Evolutionary conservation across 352 stramenopile species (phyloP).

Genomic region (Pythium biforme): DNA sequence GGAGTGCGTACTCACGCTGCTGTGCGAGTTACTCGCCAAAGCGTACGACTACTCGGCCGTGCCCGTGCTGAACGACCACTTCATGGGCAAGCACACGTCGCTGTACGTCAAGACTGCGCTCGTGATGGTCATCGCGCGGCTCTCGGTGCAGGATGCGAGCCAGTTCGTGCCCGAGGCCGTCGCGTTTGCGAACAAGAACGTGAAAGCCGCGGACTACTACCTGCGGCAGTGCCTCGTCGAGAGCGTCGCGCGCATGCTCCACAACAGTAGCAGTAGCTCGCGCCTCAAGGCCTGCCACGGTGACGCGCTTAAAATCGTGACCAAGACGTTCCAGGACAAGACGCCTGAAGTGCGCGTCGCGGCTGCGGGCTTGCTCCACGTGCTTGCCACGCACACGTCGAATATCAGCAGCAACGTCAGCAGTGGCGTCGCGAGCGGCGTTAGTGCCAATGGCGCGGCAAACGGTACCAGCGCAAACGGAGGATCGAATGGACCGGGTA

Average conservation of each 20-base stretch:
- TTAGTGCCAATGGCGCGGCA: background rate
- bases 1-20: slow-evolving; percentile 62
- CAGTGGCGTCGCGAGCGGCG: background rate
- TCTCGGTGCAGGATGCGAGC: slow-evolving; percentile 53
- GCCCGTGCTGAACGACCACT: slow-evolving; percentile 49
- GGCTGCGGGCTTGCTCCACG: slow-evolving; percentile 56
- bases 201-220: slow-evolving; percentile 72
- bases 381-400: slow-evolving; percentile 56
- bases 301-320: slow-evolving; percentile 74
- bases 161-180: slow-evolving; percentile 70
- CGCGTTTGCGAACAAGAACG: slow-evolving; percentile 54
- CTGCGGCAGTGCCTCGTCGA: slow-evolving; percentile 78
- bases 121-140: slow-evolving; percentile 61
- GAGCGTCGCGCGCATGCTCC: slow-evolving; percentile 55
- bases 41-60: slow-evolving; percentile 74
- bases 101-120: slow-evolving; percentile 70
- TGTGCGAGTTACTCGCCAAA: slow-evolving; percentile 71
- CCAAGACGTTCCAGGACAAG: slow-evolving; percentile 76
- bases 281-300: slow-evolving; percentile 46
- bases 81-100: slow-evolving; percentile 53
- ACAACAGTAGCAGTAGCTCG: slow-evolving; percentile 26
- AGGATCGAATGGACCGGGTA: slow-evolving; percentile 12
- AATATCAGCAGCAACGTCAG: slow-evolving; percentile 17
- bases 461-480: slow-evolving; percentile 10
- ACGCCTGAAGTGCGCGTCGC: slow-evolving; percentile 65